Base-by-base conservation (phyloP, 331 rosid species). In the Malus hybrid region DNA sequence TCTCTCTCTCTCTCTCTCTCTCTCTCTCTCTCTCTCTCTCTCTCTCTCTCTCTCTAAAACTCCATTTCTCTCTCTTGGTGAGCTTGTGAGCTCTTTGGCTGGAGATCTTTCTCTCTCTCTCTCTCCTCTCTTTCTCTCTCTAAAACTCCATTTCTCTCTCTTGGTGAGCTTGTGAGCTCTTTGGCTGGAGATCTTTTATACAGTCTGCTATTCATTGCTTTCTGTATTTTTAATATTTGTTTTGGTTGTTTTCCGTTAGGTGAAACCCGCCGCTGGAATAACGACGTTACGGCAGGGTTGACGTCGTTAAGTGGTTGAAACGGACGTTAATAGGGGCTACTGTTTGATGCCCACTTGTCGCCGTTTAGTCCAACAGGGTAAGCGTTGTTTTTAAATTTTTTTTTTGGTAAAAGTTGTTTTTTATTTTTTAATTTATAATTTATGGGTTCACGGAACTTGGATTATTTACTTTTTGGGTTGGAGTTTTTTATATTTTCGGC, bases 241-340 rank as follows among this genome's bases (percentile, higher is more conserved):
- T 50, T 24, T 67, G 31, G 76, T 60, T 75, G 67, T 69, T 80
- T 80, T 82, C 97, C 93, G 97, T 89, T 73, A 80, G 73, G 8
- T 44, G 20, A 63, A 52, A 18, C 69, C 83, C 89, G 80, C 90
- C 90, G 96, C 91, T 80, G 44, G 6, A 1, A n/a, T 70, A 70
- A 89, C 91, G 88, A 5, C 90, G 97, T 87, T 88, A 81, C 88
- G 90, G 93, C 90, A 74, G 71, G 20, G 16, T 7, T 85, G 79
- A 94, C 98, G 87, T 3, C 78, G 97, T 86, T 76, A 78, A 20
- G 2, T 52, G 12, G 6, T 6, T 24, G 18, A 54, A 34, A 65
- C 77, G 46, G 67, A 63, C 5, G 48, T 42, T 42, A 3, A 3
- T 10, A 42, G 1, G 57, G 57, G 10, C 24, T 52, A 52, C 20